Evolutionary conservation across 2,329 filamentous ascomycete species (phyloP).

Genomic region (Fusarium transvaalense): DNA sequence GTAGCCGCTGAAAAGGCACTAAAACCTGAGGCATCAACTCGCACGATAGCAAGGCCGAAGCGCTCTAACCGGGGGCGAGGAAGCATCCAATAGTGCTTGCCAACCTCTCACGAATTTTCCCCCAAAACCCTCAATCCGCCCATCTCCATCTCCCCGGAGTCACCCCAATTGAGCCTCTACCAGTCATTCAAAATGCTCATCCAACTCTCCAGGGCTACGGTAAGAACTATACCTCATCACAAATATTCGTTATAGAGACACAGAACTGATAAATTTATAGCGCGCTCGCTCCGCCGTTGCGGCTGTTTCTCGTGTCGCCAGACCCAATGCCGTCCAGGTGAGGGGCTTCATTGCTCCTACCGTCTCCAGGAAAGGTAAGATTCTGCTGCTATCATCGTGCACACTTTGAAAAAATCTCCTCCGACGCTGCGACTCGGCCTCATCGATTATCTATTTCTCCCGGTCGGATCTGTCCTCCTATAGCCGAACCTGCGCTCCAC

Average conservation of each 20-base stretch:
- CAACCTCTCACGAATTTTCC: slow-evolving; percentile 59
- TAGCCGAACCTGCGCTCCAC: slow-evolving; percentile 49
- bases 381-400: slow-evolving; percentile 12
- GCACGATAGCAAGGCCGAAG: slow-evolving; percentile 36
- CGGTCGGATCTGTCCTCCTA: slow-evolving; percentile 40
- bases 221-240: slow-evolving; percentile 54
- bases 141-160: slow-evolving; percentile 50
- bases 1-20: slow-evolving; percentile 2
- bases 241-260: not conserved
- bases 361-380: slow-evolving; percentile 72
- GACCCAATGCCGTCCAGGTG: slow-evolving; percentile 59
- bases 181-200: slow-evolving; percentile 66
- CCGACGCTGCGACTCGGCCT: slow-evolving; percentile 14
- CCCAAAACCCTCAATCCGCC: slow-evolving; percentile 50
- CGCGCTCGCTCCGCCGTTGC: slow-evolving; percentile 65
- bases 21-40: slow-evolving; percentile 35
- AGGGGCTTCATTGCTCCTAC: slow-evolving; percentile 72
- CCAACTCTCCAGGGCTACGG: slow-evolving; percentile 68
- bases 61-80: slow-evolving; percentile 47
- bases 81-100: slow-evolving; percentile 38
- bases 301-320: slow-evolving; percentile 61
- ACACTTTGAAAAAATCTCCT: not conserved
- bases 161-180: slow-evolving; percentile 62
- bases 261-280: slow-evolving; percentile 53
- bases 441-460: slow-evolving; percentile 25